These are phyloP conservation scores for Pichia sp. DNA, from an alignment of 1,139 yeast species.

Conservation along the genomic window DNA sequence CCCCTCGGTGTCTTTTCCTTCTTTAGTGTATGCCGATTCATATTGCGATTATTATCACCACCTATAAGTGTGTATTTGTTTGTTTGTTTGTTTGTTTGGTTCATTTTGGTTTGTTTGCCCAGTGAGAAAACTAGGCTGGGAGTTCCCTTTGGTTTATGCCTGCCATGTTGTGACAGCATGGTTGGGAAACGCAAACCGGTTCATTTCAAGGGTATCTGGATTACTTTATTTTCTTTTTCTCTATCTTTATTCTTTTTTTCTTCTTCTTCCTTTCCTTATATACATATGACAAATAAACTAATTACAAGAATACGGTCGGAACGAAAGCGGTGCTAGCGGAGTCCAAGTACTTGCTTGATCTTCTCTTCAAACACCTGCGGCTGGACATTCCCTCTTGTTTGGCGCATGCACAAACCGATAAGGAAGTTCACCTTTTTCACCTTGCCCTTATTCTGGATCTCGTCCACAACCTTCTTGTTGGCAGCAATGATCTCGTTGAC, in stretches of 20 bases:
- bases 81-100: not conserved
- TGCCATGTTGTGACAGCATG: not conserved
- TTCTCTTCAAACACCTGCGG: conserved; percentile 45
- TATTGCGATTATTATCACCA: not conserved
- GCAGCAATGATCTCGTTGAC: conserved; percentile 49
- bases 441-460: conserved; percentile 55
- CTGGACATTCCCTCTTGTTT: conserved; percentile 62
- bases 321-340: not conserved
- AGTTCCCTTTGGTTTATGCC: not conserved
- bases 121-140: conserved; percentile 8
- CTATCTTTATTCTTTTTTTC: conserved; percentile 6
- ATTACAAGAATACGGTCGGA: not conserved
- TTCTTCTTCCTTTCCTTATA: no score
- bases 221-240: not conserved
- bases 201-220: not conserved
- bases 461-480: conserved; percentile 54
- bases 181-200: not conserved
- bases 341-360: conserved; percentile 33
- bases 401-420: conserved; percentile 81
- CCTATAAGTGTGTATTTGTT: not conserved
- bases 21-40: not conserved
- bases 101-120: not conserved
- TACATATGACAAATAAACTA: not conserved
- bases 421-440: conserved; percentile 64
- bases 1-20: not conserved